Percentiles rank a stretch among this genome's conserved stretches.
phyloP scores from a whole-genome alignment of 306 rosid species.

The Clitoria ternatea region DNA sequence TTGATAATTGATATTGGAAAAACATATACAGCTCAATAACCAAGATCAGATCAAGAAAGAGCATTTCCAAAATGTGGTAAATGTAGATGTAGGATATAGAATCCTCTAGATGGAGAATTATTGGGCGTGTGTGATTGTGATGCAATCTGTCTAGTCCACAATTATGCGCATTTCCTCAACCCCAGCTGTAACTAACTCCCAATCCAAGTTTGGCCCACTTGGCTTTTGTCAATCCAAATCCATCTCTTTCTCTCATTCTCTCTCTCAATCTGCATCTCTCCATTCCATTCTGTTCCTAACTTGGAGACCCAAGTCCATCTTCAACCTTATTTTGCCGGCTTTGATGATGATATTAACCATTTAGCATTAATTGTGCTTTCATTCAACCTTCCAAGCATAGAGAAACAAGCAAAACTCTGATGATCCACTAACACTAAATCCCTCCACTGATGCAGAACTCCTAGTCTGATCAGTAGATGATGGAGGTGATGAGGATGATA shows the following conservation, averaged over 20 bases:
- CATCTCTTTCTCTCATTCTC: constrained; percentile 5
- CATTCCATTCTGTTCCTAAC: constrained; percentile 34
- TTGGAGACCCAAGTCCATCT: constrained; percentile 30
- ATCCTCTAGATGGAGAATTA: constrained; percentile 50
- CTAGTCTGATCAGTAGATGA: constrained; percentile 39
- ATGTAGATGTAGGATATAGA: constrained; percentile 24
- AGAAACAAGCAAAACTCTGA: constrained; percentile 84
- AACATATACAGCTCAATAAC: constrained; percentile 41
- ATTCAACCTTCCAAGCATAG: constrained; percentile 88
- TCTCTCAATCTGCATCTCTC: constrained; percentile 35
- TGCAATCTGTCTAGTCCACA: constrained; percentile 57
- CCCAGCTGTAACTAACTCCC: constrained; percentile 58
- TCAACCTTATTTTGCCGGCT: constrained; percentile 39
- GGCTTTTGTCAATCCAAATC: constrained; percentile 19
- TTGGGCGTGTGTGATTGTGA: constrained; percentile 40
- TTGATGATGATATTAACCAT: constrained; percentile 13
- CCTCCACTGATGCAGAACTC: constrained; percentile 54
- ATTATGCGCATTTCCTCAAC: constrained; percentile 50
- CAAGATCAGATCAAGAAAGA: constrained; percentile 59
- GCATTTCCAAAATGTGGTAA: constrained; percentile 34
- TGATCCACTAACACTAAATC: constrained; percentile 52
- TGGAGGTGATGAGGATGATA: constrained; percentile 47
- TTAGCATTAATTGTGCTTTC: constrained; percentile 8
- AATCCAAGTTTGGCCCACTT: constrained; percentile 41
- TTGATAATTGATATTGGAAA: constrained; percentile 23